These are phyloP conservation scores for Torulaspora indica DNA, from an alignment of 805 yeast genomes.

Conservation along the genomic window DNA sequence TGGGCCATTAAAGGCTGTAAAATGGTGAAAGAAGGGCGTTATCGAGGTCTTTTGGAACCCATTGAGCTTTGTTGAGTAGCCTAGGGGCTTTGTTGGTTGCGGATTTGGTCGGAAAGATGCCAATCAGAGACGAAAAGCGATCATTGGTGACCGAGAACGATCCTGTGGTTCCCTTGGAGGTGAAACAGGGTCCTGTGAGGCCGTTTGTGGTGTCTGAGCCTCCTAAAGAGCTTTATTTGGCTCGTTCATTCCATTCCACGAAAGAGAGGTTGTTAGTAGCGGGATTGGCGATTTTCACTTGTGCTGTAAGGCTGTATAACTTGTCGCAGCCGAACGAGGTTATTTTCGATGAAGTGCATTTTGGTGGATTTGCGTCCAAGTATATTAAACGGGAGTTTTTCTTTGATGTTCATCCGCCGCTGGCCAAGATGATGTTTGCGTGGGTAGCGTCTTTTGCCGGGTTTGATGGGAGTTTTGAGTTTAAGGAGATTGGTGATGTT, in stretches of 20 bases:
- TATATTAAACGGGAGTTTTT: constrained; percentile 63
- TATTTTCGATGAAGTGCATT: constrained; percentile 90
- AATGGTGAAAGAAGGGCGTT: background rate
- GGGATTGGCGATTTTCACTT: constrained; percentile 48
- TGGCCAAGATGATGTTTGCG: constrained; percentile 71
- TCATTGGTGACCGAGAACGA: constrained; percentile 5
- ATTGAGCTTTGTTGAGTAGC: background rate
- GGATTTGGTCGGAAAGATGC: constrained; percentile 5
- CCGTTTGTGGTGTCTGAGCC: constrained; percentile 53
- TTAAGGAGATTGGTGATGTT: constrained; percentile 58
- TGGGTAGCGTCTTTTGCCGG: constrained; percentile 65
- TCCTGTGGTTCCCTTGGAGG: constrained; percentile 44
- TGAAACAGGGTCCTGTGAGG: constrained; percentile 50
- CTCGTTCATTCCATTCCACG: constrained; percentile 39
- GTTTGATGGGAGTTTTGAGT: constrained; percentile 64
- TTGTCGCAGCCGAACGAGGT: constrained; percentile 71
- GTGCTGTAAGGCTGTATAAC: constrained; percentile 54
- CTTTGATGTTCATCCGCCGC: constrained; percentile 77
- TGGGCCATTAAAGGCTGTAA: background rate
- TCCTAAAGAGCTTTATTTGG: constrained; percentile 36
- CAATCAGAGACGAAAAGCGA: constrained; percentile 7
- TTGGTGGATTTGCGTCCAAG: constrained; percentile 92
- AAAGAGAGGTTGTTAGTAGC: constrained; percentile 42
- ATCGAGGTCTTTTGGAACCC: background rate
- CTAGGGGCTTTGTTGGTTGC: background rate